Evolutionary conservation across 1,139 yeast genomes (phyloP).

Genomic region (Saccharomyces hybrid): DNA sequence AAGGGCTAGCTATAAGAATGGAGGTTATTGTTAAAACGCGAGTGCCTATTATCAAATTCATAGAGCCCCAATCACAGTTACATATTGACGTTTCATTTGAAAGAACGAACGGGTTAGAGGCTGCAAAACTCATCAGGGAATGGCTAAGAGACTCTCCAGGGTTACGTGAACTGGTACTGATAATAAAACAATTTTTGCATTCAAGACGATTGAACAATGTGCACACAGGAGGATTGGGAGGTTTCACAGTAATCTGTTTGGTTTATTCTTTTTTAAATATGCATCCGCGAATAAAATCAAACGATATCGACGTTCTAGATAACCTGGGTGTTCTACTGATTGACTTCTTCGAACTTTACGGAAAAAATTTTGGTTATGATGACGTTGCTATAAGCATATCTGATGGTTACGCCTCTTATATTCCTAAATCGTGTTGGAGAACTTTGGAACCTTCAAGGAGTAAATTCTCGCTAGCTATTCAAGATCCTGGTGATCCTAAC

Average conservation of each 20-base stretch:
- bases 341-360: slow-evolving; percentile 93
- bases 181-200: slow-evolving; percentile 79
- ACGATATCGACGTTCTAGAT: slow-evolving; percentile 57
- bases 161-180: slow-evolving; percentile 72
- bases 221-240: slow-evolving; percentile 96
- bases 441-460: slow-evolving; percentile 46
- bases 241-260: slow-evolving; percentile 83
- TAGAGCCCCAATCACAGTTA: slow-evolving; percentile 62
- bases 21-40: slow-evolving; percentile 89
- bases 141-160: slow-evolving; percentile 80
- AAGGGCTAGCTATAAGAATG: slow-evolving; percentile 59
- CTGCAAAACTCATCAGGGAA: slow-evolving; percentile 68
- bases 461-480: slow-evolving; percentile 67
- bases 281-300: slow-evolving; percentile 72
- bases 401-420: slow-evolving; percentile 47
- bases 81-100: slow-evolving; percentile 92
- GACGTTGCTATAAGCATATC: slow-evolving; percentile 58
- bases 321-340: slow-evolving; percentile 84
- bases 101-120: slow-evolving; percentile 74
- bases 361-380: slow-evolving; percentile 84
- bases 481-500: slow-evolving; percentile 78
- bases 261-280: slow-evolving; percentile 72
- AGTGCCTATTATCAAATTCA: slow-evolving; percentile 92
- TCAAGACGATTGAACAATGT: slow-evolving; percentile 80
- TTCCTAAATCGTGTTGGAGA: slow-evolving; percentile 50